Conservation (phyloP, 2,329 filamentous ascomycete species). For the Monosporascus cannonballus region DNA sequence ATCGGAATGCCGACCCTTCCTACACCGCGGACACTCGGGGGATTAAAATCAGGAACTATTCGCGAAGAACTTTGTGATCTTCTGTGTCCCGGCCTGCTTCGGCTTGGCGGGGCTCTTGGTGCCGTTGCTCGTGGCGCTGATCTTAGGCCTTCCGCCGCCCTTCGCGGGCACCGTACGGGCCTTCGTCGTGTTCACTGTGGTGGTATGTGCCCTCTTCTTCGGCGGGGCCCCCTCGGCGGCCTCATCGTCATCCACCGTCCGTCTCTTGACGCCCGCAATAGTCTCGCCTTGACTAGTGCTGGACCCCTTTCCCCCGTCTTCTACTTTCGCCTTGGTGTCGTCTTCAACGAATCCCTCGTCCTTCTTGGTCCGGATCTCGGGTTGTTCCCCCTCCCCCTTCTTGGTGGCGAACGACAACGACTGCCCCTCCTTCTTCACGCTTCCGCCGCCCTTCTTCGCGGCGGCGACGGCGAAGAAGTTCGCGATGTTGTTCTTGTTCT, state of each 20-base stretch:
- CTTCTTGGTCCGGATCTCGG: slow-evolving; percentile 16
- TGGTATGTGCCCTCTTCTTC: slow-evolving; percentile 12
- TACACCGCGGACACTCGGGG: too few species aligned
- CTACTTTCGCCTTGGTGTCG: neutral
- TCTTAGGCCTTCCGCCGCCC: slow-evolving; percentile 21
- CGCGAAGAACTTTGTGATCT: slow-evolving; percentile 42
- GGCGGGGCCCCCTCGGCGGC: slow-evolving; percentile 15
- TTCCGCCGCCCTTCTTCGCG: slow-evolving; percentile 29
- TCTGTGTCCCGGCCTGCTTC: slow-evolving; percentile 31
- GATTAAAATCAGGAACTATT: slow-evolving; percentile 31
- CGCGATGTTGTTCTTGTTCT: slow-evolving; percentile 89
- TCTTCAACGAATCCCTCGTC: slow-evolving; percentile 15
- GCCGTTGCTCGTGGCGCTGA: slow-evolving; percentile 37
- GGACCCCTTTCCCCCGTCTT: neutral
- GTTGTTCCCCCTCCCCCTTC: slow-evolving; percentile 8
- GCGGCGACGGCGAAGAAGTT: slow-evolving; percentile 74
- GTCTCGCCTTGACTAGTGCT: neutral
- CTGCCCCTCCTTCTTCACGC: slow-evolving; percentile 8
- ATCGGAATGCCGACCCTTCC: too few species aligned
- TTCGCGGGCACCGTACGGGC: slow-evolving; percentile 16
- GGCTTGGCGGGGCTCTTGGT: slow-evolving; percentile 27
- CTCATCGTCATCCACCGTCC: slow-evolving; percentile 11
- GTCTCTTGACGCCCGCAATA: slow-evolving; percentile 20
- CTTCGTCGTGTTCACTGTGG: slow-evolving; percentile 9
- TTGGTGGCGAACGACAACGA: too few species aligned